phyloP scores from a whole-genome alignment of 1,284 basidiomycete genomes.

The Ganoderma lingzhi region DNA sequence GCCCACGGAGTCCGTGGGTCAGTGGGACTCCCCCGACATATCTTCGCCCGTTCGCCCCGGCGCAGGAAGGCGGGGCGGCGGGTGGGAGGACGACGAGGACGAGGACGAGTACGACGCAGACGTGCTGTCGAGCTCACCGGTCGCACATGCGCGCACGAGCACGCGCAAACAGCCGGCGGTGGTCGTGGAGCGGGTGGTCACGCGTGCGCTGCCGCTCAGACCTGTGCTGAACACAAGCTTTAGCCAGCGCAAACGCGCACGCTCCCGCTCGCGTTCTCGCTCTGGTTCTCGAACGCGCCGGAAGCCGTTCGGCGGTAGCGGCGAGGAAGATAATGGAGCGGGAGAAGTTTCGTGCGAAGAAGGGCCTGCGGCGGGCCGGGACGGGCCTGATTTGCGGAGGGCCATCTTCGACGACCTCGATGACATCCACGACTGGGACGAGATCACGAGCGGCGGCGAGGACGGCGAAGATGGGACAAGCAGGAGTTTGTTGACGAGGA shows the following conservation, averaged over 20 bases:
- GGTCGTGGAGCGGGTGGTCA: slow-evolving; percentile 24
- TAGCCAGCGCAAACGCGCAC: slow-evolving; percentile 20
- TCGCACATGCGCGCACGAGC: slow-evolving; percentile 22
- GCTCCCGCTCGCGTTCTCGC: slow-evolving; percentile 6
- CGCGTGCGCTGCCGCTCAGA: slow-evolving; percentile 25
- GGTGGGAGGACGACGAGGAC: slow-evolving; percentile 38
- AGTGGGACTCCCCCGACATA: slow-evolving; percentile 62
- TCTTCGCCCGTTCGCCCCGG: slow-evolving; percentile 62
- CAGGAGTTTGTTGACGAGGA: slow-evolving; percentile 25
- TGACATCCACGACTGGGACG: slow-evolving; percentile 41
- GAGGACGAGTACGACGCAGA: slow-evolving; percentile 67
- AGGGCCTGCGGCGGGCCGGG: not conserved
- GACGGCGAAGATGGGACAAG: slow-evolving; percentile 37
- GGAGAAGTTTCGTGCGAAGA: slow-evolving; percentile 24
- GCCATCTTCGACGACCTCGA: slow-evolving; percentile 41
- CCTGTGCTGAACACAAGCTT: slow-evolving; percentile 28
- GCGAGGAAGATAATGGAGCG: slow-evolving; percentile 23
- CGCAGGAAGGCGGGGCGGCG: slow-evolving; percentile 11
- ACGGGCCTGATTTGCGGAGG: slow-evolving; percentile 56
- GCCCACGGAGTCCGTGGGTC: slow-evolving; percentile 61
- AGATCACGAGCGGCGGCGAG: slow-evolving; percentile 60
- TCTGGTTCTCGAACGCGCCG: not conserved
- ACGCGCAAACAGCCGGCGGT: slow-evolving; percentile 12
- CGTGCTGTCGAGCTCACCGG: slow-evolving; percentile 65
- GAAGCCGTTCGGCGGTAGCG: slow-evolving; percentile 13